Evolutionary conservation across 2,329 filamentous ascomycete genomes (phyloP).

Genomic region (Colletotrichum graminicola): DNA sequence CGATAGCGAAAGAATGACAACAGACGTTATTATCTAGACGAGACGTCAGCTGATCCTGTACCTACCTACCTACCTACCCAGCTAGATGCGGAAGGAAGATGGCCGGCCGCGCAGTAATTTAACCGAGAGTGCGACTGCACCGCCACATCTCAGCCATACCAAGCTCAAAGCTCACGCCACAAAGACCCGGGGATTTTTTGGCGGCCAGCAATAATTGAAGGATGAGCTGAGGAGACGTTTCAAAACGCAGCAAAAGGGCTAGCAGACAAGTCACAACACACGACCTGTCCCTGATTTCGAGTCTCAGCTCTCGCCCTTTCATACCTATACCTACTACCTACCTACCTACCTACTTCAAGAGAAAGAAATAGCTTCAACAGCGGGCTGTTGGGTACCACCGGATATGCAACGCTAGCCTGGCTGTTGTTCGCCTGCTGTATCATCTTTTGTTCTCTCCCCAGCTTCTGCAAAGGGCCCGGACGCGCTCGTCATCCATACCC

Average conservation of each 20-base stretch:
- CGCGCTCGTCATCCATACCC: slow-evolving; percentile 20
- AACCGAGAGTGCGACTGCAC: neutral
- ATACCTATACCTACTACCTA: neutral
- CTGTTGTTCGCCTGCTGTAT: neutral
- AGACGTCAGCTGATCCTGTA: neutral
- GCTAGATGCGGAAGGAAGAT: neutral
- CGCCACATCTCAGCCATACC: slow-evolving; percentile 22
- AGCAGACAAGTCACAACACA: slow-evolving; percentile 26
- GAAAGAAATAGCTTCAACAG: slow-evolving; percentile 31
- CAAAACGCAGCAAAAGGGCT: slow-evolving; percentile 28
- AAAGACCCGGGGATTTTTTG: neutral
- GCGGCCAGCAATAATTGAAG: slow-evolving; percentile 15
- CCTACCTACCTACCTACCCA: too few relatives aligned
- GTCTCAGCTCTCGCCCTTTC: slow-evolving; percentile 13
- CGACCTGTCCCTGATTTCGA: slow-evolving; percentile 16
- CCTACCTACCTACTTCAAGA: neutral
- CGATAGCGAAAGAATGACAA: slow-evolving; percentile 26
- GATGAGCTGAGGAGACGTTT: slow-evolving; percentile 42
- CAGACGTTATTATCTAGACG: neutral
- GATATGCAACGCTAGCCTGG: slow-evolving; percentile 7
- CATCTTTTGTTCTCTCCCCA: neutral
- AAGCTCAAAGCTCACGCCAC: slow-evolving; percentile 14
- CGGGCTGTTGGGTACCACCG: slow-evolving; percentile 38
- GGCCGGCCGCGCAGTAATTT: too few relatives aligned
- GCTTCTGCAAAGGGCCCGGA: slow-evolving; percentile 4